phyloP scores from a whole-genome alignment of 129 eudicot species.

The Flaveria brownii region DNA sequence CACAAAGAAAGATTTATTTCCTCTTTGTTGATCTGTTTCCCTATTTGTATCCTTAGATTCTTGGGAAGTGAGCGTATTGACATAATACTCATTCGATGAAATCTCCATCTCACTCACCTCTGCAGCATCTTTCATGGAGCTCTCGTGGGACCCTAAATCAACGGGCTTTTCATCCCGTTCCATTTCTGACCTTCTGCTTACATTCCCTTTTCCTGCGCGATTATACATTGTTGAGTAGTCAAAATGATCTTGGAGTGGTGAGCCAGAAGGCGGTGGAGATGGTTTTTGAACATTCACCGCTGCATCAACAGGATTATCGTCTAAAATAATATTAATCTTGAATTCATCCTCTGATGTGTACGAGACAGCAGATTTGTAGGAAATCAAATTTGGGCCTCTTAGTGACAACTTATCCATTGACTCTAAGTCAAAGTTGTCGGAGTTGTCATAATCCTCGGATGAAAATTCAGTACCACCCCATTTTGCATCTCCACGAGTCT shows the following conservation, averaged over 20 bases:
- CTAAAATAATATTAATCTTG: slow-evolving; percentile 30
- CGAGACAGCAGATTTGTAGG: slow-evolving; percentile 46
- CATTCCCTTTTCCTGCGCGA: slow-evolving; percentile 61
- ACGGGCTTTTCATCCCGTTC: slow-evolving; percentile 35
- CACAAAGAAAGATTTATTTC: slow-evolving; percentile 54
- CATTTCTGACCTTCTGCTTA: slow-evolving; percentile 55
- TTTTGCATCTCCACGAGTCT: slow-evolving; percentile 32
- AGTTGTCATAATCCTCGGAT: slow-evolving; percentile 70
- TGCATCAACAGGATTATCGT: slow-evolving; percentile 37
- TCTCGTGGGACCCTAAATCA: slow-evolving; percentile 42
- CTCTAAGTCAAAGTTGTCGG: slow-evolving; percentile 67
- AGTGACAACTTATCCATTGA: slow-evolving; percentile 59
- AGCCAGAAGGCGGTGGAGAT: slow-evolving; percentile 65
- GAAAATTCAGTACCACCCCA: slow-evolving; percentile 59
- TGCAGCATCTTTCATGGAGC: slow-evolving; percentile 57
- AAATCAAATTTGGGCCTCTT: slow-evolving; percentile 42
- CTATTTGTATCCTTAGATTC: slow-evolving; percentile 57
- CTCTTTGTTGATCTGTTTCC: slow-evolving; percentile 55
- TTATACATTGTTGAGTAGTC: slow-evolving; percentile 65
- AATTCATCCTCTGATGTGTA: slow-evolving; percentile 63
- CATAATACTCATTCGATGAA: slow-evolving; percentile 59
- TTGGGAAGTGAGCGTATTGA: slow-evolving; percentile 64
- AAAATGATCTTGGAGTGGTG: slow-evolving; percentile 76
- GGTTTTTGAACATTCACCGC: slow-evolving; percentile 29
- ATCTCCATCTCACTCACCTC: slow-evolving; percentile 85